Evolutionary conservation across 176 grass and related monocot species (phyloP).

Genomic region (Triticum dicoccoides): DNA sequence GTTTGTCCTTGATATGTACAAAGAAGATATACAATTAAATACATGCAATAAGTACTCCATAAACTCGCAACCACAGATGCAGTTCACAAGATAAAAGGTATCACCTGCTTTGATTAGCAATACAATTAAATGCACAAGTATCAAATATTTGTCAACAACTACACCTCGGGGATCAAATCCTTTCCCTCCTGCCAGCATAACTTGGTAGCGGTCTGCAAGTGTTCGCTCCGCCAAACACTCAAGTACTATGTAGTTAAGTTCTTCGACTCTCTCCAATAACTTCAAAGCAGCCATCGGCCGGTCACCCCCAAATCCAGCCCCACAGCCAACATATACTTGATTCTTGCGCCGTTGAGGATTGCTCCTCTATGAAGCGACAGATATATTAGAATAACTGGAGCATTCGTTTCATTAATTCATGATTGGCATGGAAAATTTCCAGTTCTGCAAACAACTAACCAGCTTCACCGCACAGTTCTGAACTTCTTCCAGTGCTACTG

Average conservation of each 20-base stretch:
- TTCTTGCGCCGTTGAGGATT: conserved; percentile 59
- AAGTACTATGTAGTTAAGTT: conserved; percentile 88
- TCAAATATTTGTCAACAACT: conserved; percentile 7
- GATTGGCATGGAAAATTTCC: not conserved
- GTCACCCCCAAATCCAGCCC: conserved; percentile 91
- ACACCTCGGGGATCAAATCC: conserved; percentile 84
- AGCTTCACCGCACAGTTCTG: conserved; percentile 53
- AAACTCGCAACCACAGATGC: not conserved
- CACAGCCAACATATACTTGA: conserved; percentile 76
- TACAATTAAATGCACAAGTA: not conserved
- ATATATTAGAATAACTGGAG: conserved; percentile 8
- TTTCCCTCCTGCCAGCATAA: conserved; percentile 66
- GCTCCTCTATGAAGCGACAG: conserved; percentile 42
- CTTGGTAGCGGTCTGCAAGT: conserved; percentile 68
- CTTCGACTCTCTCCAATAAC: conserved; percentile 59
- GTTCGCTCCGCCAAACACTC: conserved; percentile 96
- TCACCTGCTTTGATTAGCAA: not conserved
- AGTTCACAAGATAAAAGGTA: conserved; percentile 4
- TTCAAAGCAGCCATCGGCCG: conserved; percentile 68
- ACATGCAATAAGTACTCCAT: not conserved
- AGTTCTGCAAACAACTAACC: conserved; percentile 39
- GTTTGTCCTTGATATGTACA: not conserved
- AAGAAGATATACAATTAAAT: not conserved
- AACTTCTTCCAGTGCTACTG: conserved; percentile 40
- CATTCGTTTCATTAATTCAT: not conserved